A percentile compares a stretch with the other conserved stretches of the same genome.
Evolutionary conservation across 2,329 filamentous ascomycete species (phyloP).

Genomic region (Monascus ruber): DNA sequence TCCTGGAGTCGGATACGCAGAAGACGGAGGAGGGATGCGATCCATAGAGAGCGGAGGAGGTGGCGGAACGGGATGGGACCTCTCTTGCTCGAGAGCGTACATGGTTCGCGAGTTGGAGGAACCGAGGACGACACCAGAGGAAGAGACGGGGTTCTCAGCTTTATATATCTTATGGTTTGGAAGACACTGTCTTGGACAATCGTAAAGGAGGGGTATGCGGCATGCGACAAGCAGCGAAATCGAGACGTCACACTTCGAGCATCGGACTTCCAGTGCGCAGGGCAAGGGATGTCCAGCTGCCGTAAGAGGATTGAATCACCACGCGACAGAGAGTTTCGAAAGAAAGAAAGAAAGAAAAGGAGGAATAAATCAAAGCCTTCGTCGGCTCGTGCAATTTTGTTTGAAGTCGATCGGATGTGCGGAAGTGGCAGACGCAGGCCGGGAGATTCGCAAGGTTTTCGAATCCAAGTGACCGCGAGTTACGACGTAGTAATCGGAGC

Average conservation of each 20-base stretch:
- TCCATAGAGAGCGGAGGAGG: constrained; percentile 30
- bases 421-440: no score
- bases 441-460: no score
- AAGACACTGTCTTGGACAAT: constrained; percentile 1
- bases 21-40: constrained; percentile 25
- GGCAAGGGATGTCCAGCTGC: no score
- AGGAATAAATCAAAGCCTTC: no score
- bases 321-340: no score
- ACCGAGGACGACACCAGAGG: constrained; percentile 10
- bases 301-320: no score
- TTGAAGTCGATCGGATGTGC: no score
- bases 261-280: constrained; percentile 12
- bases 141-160: constrained; percentile 3
- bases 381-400: no score
- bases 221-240: constrained; percentile 15
- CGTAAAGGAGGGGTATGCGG: constrained; percentile 5
- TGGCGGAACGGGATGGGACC: constrained; percentile 23
- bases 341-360: no score
- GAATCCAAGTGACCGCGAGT: no score
- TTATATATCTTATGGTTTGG: constrained; percentile 3
- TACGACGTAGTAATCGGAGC: no score
- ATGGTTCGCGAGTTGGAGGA: constrained; percentile 20
- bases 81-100: constrained; percentile 27
- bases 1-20: constrained; percentile 25
- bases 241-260: constrained; percentile 16